Evolutionary conservation across 1,284 basidiomycete species (phyloP), one percentile per base, ranked within the genome.

Genomic region (Melampsora americana): DNA sequence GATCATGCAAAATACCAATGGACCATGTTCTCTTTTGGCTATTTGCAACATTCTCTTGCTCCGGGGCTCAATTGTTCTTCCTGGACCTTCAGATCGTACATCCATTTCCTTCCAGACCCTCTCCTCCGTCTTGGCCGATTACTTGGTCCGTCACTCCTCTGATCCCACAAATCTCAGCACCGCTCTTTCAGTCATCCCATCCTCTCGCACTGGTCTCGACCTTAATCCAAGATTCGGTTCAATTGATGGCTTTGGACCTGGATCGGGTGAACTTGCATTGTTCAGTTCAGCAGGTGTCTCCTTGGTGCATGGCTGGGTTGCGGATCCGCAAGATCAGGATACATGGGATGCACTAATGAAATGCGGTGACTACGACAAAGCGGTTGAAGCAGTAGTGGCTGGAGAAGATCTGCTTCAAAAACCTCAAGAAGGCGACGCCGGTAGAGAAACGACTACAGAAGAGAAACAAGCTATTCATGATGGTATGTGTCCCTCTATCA

Each of bases 281-380:
- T 96, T 96, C 81, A 85, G 89, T n/a, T 88, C 92, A 67, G 90
- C 89, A 0, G 88, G 88, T 7, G 91, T 95, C 64, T 85, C 87
- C 16, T 88, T 95, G 65, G 88, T 93, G 0, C 93, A 95, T 79
- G 93, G 93, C 0, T 95, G 93, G 93, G 86, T 95, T n/a, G 90
- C 90, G 9, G 92, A 95, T 80, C 73, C 78, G 0, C 85, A 86
- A 0, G 88, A 88, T 66, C 82, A 85, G 0, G 90, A 91, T 80
- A 81, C 80, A 0, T 87, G 87, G 30, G 80, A 81, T 1, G 87
- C 88, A 0, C 82, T 93, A 23, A 66, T 81, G 84, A 44, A 84
- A 85, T 16, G 84, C 84, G 79, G 79, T 62, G 82, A 83, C 79
- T 84, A 84, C 78, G 84, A 85, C 70, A 86, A 83, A 20, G 89